Evolutionary conservation across 306 rosid species (phyloP).

Genomic region (Hylodesmum podocarpum): DNA sequence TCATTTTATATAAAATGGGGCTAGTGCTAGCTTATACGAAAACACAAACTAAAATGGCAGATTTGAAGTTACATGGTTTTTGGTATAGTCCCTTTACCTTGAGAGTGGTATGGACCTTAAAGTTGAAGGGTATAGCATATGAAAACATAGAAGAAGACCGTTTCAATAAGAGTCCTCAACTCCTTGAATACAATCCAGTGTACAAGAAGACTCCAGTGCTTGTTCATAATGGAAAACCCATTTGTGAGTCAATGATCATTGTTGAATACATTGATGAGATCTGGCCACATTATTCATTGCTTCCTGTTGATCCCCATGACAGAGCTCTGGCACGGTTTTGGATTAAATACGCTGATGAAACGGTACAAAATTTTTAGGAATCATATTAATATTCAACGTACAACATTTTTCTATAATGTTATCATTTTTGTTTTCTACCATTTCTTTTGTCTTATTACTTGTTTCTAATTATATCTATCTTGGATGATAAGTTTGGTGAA

Average conservation of each 20-base stretch:
- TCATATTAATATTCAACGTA: no score
- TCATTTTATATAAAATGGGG: neutral
- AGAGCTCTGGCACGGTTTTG: constrained; percentile 56
- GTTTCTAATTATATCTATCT: no score
- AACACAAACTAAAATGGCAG: constrained; percentile 6
- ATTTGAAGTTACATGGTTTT: constrained; percentile 47
- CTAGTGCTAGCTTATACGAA: neutral
- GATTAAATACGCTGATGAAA: constrained; percentile 28
- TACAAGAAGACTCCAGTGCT: constrained; percentile 54
- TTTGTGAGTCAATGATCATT: constrained; percentile 54
- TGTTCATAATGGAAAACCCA: constrained; percentile 52
- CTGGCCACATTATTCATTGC: constrained; percentile 47
- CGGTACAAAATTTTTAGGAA: constrained; percentile 30
- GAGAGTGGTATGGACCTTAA: constrained; percentile 53
- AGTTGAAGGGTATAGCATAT: constrained; percentile 50
- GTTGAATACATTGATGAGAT: constrained; percentile 51
- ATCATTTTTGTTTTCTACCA: no score
- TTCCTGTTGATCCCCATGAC: constrained; percentile 44
- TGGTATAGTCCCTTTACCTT: constrained; percentile 52
- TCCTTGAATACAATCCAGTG: constrained; percentile 50
- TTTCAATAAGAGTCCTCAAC: constrained; percentile 40
- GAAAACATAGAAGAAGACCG: constrained; percentile 58
- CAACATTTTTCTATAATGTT: no score
- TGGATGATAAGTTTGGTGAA: no score
- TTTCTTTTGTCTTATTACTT: no score